phyloP scores from a whole-genome alignment of 805 yeast species.

The Saccharomyces mikatae region DNA sequence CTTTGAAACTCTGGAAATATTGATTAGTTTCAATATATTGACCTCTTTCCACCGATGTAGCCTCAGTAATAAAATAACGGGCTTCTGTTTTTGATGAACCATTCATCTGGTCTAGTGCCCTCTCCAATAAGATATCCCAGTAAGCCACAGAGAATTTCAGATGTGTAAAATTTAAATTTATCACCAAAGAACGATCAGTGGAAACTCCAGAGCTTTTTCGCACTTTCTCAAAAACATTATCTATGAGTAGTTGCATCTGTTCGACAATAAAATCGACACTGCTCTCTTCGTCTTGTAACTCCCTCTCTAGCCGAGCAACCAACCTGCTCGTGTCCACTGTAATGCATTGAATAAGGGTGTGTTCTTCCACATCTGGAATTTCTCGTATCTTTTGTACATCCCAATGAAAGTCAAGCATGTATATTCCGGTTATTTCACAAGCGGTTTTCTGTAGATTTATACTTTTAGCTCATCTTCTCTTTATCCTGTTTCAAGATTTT shows the following conservation, averaged over 20 bases:
- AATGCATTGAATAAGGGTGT: background rate
- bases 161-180: conserved; percentile 5
- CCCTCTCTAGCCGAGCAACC: background rate
- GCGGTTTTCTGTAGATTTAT: background rate
- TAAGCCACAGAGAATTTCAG: conserved; percentile 1
- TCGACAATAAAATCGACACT: background rate
- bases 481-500: background rate
- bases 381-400: background rate
- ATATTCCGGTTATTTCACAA: background rate
- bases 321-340: background rate
- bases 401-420: background rate
- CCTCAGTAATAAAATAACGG: conserved; percentile 4
- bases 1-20: background rate
- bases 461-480: no score
- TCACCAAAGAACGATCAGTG: background rate
- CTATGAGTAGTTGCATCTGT: background rate
- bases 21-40: conserved; percentile 3
- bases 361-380: background rate
- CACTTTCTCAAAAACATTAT: background rate
- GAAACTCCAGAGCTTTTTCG: background rate
- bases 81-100: background rate
- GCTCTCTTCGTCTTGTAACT: background rate
- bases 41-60: conserved; percentile 5
- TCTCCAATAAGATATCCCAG: conserved; percentile 4
- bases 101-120: background rate